Evolutionary conservation across 306 rosid species (phyloP), one percentile per base, ranked within the genome.

Genomic region (Castanea crenata): DNA sequence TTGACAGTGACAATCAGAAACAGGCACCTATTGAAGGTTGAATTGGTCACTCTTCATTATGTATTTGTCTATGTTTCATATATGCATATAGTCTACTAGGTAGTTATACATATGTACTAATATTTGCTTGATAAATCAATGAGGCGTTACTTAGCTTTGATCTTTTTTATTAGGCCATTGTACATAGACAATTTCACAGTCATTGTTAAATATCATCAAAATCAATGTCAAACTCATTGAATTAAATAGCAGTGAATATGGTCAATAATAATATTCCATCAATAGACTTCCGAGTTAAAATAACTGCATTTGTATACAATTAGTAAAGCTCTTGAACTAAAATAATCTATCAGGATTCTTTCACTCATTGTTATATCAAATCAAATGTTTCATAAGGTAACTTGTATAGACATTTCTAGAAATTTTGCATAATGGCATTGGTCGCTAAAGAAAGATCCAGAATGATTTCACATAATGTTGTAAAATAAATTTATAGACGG

Each of bases 1-100:
- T 25, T 38, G 88, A 81, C 81, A 86, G 73, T 73, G 84, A 74
- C 73, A 62, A 62, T 73, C 63, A 49, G 59, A 87, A 85, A 74
- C 82, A 41, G 46, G 3, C 46, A 41, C 46, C 46, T 38, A 38
- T 38, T 74, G 92, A 95, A 95, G 99, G 98, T 94, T 55, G 25
- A 59, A 75, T 69, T 51, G 25, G 70, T 72, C 59, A 74, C 34
- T 56, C 76, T 83, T 73, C 51, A 64, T 72, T 32, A 38, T 69
- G 7, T 58, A n/a, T 18, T 54, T 77, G 35, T 57, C 52, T 44
- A 32, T 69, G 62, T 29, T 32, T 59, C 21, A 55, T 27, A n/a
- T 38, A 58, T 19, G 71, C 77, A 75, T 74, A 57, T 14, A 56
- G 68, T 13, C 72, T 76, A 59, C 71, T 58, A 34, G 71, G 54